phyloP scores from a whole-genome alignment of 148 eudicot species.

The Chenopodium formosanum region DNA sequence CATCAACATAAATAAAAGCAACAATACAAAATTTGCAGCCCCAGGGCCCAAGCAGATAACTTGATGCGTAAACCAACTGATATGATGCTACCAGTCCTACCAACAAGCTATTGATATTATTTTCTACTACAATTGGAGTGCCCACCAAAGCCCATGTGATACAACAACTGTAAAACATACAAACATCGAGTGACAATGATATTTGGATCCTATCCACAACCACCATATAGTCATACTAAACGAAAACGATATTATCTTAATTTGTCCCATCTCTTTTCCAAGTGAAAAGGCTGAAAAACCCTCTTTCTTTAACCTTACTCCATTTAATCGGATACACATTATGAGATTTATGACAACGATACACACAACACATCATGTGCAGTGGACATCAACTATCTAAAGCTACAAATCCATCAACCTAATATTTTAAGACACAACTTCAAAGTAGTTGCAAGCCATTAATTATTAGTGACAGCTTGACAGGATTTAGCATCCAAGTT shows the following conservation, averaged over 20 bases:
- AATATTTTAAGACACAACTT: not conserved
- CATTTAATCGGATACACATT: not conserved
- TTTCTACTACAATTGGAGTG: not conserved
- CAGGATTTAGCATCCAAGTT: not conserved
- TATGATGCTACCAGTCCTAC: not conserved
- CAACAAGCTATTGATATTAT: not conserved
- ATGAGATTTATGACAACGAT: not conserved
- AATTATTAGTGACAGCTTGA: not conserved
- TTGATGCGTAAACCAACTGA: slow-evolving; percentile 1
- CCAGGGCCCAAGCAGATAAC: not conserved
- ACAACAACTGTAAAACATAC: not conserved
- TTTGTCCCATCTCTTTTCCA: not conserved
- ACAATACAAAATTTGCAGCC: not conserved
- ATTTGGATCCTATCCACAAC: slow-evolving; percentile 13
- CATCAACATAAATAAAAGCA: not conserved
- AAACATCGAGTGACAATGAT: not conserved
- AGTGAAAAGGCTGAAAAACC: not conserved
- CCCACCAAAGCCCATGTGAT: not conserved
- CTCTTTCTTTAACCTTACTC: not conserved
- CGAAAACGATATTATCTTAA: not conserved
- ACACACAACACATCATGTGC: slow-evolving; percentile 2
- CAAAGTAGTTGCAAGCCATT: slow-evolving; percentile 1
- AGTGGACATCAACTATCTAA: not conserved
- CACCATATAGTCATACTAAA: not conserved
- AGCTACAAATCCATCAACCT: not conserved